Base-by-base conservation (phyloP, 108 stramenopile genomes). In the Discostella stelligeroides region DNA sequence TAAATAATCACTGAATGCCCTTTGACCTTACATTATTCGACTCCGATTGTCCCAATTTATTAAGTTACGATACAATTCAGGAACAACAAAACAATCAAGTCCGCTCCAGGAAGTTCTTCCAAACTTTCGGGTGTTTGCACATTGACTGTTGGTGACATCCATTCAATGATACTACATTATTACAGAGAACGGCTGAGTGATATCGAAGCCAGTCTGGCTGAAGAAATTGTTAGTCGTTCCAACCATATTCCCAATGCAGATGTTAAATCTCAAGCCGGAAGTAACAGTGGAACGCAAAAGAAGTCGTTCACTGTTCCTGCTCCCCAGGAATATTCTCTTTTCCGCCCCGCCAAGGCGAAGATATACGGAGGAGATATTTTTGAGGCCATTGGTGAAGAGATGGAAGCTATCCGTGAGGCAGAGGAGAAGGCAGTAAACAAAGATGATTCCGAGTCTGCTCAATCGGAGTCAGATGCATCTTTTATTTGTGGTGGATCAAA, bases 121-220 rank as follows among this genome's bases (percentile, higher is more conserved):
- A 68, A 45, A 14, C 60, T 60, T 11, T 60, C 74, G 15, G 78
- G 72, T 1, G n/a, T 60, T 23, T 79, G 78, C 24, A 68, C 5
- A 56, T 21, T 79, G 0, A 69, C 46, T 69, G 68, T 75, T 0
- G 60, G 78, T 25, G 78, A 79, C 25, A 75, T 75, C 12, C 68
- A 63, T 48, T 38, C 60, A 11, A 68, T 66, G 8, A 62, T 74
- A 20, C 30, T 74, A 25, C 42, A 69, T 6, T 79, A 69, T 29
- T 55, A 79, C 24, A 62, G 42, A 49, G 73, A 74, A 28, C 78
- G 68, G 20, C 43, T 70, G 2, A 46, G 40, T 43, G 38, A 42
- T 27, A 48, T 34, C 50, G 69, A 70, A 56, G 46, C 42, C 13
- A n/a, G 20, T 29, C 58, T 77, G 6, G 42, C 69, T 4, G 56